Base-by-base conservation (phyloP, 176 grass and related monocot genomes). In the Paspalum vaginatum region DNA sequence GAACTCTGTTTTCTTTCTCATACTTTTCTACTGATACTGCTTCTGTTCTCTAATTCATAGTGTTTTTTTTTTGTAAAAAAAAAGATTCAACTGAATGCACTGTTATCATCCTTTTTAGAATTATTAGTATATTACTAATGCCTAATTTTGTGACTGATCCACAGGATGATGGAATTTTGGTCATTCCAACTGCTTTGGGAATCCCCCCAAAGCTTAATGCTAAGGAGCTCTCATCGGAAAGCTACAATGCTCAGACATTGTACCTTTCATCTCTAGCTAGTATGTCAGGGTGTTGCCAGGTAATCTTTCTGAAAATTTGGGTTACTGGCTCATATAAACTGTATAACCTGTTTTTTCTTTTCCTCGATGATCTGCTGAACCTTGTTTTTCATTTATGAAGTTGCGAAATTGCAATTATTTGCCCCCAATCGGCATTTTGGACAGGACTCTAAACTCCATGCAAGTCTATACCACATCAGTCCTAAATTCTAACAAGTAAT, bases 231-330 rank as follows among this genome's bases (percentile, higher is more conserved):
- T 88, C 81, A 43, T 95, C 92, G 72, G 80, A 81, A 44, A 86
- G 84, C 78, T 96, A 91, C 82, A 91, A 89, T 74, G 24, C 52
- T 78, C 79, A 82, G 72, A 91, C 79, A 60, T 75, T 88, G 20
- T 88, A 80, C 79, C 86, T 99, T 76, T 65, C 81, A 21, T 80
- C 93, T 86, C 84, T 96, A 89, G 85, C 93, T 83, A 93, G 93
- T 47, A 93, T 99, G 92, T 96, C 97, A 77, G 93, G 97, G 40
- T 96, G 97, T 86, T 99, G 97, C 76, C 93, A 99, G 93, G 97
- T 99, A 91, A 61, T 77, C 24, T 63, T 9, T 65, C 78, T 74
- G 16, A 56, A 57, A 70, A 41, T 62, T 60, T 59, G 26, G 27
- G 61, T 76, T 76, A 32, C 38, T 58, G 71, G 25, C 48, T 44